A percentile compares a stretch with the other conserved stretches of the same genome.
These are phyloP conservation scores for Trichoderma pleuroti DNA, from an alignment of 2,329 filamentous ascomycete genomes.

Conservation along the genomic window DNA sequence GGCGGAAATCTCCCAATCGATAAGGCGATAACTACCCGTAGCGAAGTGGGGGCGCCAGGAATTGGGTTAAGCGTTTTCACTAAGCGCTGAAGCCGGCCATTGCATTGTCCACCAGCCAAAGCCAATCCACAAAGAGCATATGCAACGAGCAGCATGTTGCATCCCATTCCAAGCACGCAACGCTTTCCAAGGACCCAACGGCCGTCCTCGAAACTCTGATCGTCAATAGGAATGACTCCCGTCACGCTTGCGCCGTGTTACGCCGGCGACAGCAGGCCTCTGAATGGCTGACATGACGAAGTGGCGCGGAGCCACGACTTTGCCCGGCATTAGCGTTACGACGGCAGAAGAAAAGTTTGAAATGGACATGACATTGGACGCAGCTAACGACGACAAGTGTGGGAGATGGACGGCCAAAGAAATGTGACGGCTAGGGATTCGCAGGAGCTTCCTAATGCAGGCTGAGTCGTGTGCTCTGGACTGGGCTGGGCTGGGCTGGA, in stretches of 20 bases:
- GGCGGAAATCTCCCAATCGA: constrained; percentile 3
- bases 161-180: not conserved
- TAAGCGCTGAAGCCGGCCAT: not conserved
- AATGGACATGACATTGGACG: not conserved
- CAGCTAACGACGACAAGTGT: not conserved
- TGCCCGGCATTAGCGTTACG: constrained; percentile 14
- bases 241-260: constrained; percentile 2
- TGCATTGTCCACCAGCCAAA: not conserved
- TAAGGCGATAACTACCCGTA: constrained; percentile 19
- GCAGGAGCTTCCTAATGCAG: constrained; percentile 9
- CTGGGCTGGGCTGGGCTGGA: too few relatives aligned
- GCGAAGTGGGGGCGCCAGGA: not conserved
- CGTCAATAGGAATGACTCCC: not conserved
- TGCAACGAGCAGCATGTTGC: not conserved
- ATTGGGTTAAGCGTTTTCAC: not conserved
- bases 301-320: constrained; percentile 13
- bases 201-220: not conserved
- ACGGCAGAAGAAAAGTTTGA: not conserved
- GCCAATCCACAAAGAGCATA: not conserved
- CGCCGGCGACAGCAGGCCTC: not conserved
- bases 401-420: not conserved
- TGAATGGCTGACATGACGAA: constrained; percentile 8
- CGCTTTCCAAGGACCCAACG: not conserved
- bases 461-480: constrained; percentile 6
- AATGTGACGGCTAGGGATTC: constrained; percentile 2